Percentiles rank a stretch among this genome's conserved stretches.
These are phyloP conservation scores for Fusarium staphyleae DNA, from an alignment of 2,329 filamentous ascomycete species.

Conservation along the genomic window DNA sequence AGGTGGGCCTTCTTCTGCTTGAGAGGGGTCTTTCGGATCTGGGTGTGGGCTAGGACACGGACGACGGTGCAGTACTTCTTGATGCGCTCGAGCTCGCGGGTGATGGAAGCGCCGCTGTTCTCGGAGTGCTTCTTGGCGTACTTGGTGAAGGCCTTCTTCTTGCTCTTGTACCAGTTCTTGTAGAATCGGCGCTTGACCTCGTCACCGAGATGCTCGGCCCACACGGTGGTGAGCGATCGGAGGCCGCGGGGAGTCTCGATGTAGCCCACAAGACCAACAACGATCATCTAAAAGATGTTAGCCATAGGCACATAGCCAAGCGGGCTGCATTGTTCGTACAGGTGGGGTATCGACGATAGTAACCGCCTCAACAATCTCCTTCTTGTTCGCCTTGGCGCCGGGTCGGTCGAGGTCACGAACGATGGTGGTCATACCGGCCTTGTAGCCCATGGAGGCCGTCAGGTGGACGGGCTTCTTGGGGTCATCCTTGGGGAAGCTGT, in stretches of 20 bases:
- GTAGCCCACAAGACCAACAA: constrained; percentile 99
- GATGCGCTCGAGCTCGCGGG: constrained; percentile 98
- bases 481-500: constrained; percentile 99
- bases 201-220: constrained; percentile 99
- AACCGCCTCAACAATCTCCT: constrained; percentile 91
- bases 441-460: constrained; percentile 98
- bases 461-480: constrained; percentile 99
- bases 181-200: constrained; percentile 99
- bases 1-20: constrained; percentile 99
- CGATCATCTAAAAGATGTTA: constrained; percentile 91
- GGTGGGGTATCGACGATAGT: constrained; percentile 91
- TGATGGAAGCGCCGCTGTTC: constrained; percentile 86
- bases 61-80: constrained; percentile 99
- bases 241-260: constrained; percentile 99
- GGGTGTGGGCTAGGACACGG: constrained; percentile 98
- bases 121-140: constrained; percentile 99
- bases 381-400: constrained; percentile 99
- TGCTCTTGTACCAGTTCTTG: constrained; percentile 99
- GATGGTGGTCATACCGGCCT: constrained; percentile 99
- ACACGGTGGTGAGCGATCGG: constrained; percentile 98
- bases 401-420: constrained; percentile 99
- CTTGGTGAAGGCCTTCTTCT: constrained; percentile 99
- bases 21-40: constrained; percentile 98
- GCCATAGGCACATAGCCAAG: constrained; percentile 77
- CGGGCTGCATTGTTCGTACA: constrained; percentile 88